Evolutionary conservation across 139 green algal species (phyloP).

Genomic region (Chlamydomonas sphaeroides): DNA sequence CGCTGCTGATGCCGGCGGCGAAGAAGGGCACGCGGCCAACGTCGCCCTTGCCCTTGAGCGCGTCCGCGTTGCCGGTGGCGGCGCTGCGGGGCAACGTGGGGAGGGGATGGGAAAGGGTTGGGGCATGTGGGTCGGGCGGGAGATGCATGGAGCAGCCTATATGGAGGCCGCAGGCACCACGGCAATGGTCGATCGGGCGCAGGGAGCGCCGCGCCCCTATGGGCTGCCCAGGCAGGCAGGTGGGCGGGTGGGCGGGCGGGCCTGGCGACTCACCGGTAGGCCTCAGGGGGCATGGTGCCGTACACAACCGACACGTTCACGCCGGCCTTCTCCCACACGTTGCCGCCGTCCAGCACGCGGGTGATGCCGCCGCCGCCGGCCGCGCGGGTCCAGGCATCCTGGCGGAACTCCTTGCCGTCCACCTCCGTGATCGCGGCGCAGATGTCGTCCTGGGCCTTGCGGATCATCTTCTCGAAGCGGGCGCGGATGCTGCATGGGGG

Average conservation of each 20-base stretch:
- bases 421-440: constrained; percentile 87
- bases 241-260: no score
- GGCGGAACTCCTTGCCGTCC: constrained; percentile 92
- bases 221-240: no score
- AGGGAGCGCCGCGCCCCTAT: no score
- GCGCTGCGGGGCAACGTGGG: constrained; percentile 57
- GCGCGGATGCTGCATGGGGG: constrained; percentile 72
- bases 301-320: constrained; percentile 98
- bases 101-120: neutral
- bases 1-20: constrained; percentile 93
- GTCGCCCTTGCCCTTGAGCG: constrained; percentile 44
- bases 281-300: constrained; percentile 96
- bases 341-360: constrained; percentile 91
- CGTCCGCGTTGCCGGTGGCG: constrained; percentile 69
- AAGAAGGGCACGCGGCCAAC: constrained; percentile 95
- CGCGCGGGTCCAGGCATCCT: constrained; percentile 94
- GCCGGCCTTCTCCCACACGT: constrained; percentile 96
- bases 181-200: no score
- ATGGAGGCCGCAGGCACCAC: no score
- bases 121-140: neutral
- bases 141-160: no score
- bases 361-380: constrained; percentile 95
- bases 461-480: constrained; percentile 89
- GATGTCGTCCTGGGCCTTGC: constrained; percentile 90
- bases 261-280: constrained; percentile 76